A percentile compares a stretch with the other conserved stretches of the same genome.
Evolutionary conservation across 192 early-diverging fungal genomes (phyloP).

Genomic region (Polychytrium aggregatum): DNA sequence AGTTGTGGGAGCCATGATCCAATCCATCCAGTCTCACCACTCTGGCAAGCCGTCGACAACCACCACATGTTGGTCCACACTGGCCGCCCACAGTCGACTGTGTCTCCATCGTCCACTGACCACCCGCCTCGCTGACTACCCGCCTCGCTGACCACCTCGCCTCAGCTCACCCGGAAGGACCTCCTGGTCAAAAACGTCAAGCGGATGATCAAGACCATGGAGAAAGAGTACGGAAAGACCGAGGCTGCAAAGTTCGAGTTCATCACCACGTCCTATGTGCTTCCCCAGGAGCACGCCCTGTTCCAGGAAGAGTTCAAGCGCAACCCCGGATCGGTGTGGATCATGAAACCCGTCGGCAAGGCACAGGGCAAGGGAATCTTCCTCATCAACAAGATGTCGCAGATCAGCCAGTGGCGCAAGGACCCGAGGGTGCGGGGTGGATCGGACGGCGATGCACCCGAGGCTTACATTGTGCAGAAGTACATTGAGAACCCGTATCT

Average conservation of each 20-base stretch:
- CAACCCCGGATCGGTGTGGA: conserved; percentile 50
- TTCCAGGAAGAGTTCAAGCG: conserved; percentile 58
- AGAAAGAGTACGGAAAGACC: conserved; percentile 43
- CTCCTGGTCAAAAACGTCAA: conserved; percentile 57
- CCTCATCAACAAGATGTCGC: conserved; percentile 49
- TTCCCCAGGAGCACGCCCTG: conserved; percentile 51
- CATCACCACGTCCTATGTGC: conserved; percentile 41
- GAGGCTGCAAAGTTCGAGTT: conserved; percentile 50
- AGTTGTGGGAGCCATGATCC: too few species aligned
- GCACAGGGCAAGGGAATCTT: conserved; percentile 61
- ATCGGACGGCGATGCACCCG: conserved; percentile 25
- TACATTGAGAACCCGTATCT: conserved; percentile 54
- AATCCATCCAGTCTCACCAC: too few species aligned
- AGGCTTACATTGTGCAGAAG: conserved; percentile 53
- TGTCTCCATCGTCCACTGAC: too few species aligned
- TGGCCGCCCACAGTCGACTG: too few species aligned
- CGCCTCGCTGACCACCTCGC: too few species aligned
- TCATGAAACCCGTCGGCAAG: conserved; percentile 60
- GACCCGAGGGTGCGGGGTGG: conserved; percentile 20
- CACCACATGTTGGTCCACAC: too few species aligned
- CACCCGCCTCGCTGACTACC: too few species aligned
- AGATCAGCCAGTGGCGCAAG: conserved; percentile 45
- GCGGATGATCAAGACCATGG: conserved; percentile 52
- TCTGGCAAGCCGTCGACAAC: too few species aligned
- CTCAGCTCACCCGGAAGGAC: conserved; percentile 49